Evolutionary conservation across 345 rosid species (phyloP).

Genomic region (Eucalyptus globulus): DNA sequence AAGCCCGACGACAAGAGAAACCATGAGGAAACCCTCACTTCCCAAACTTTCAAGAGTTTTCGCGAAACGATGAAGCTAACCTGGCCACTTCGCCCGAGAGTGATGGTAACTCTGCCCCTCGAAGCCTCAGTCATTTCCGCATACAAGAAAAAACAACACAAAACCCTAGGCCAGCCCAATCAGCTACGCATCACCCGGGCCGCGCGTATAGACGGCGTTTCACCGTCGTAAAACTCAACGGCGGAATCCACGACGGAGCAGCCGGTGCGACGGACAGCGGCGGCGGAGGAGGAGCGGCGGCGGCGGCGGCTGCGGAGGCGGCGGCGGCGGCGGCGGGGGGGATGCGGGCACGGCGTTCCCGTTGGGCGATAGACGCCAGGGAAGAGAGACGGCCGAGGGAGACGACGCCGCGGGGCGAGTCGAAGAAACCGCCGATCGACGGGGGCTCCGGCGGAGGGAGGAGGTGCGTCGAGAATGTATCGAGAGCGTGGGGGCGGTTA

Average conservation of each 20-base stretch:
- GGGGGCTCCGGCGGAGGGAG: neutral
- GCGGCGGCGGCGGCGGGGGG: neutral
- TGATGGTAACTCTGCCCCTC: conserved; percentile 62
- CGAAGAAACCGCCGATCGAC: neutral
- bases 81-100: conserved; percentile 83
- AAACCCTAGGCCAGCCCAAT: conserved; percentile 19
- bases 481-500: neutral
- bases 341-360: neutral
- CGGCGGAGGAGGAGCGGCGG: neutral
- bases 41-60: neutral
- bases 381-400: neutral
- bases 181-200: neutral
- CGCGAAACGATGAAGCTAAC: conserved; percentile 9
- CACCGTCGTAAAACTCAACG: neutral
- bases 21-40: neutral
- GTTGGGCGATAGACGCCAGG: neutral
- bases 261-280: neutral
- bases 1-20: neutral
- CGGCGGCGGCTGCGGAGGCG: neutral
- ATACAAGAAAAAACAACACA: neutral
- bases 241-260: neutral
- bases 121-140: conserved; percentile 61
- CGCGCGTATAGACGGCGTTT: neutral
- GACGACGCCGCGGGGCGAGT: neutral
- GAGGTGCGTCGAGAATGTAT: neutral